These are phyloP conservation scores for Geranium brycei DNA, from an alignment of 345 rosid species.

Conservation along the genomic window DNA sequence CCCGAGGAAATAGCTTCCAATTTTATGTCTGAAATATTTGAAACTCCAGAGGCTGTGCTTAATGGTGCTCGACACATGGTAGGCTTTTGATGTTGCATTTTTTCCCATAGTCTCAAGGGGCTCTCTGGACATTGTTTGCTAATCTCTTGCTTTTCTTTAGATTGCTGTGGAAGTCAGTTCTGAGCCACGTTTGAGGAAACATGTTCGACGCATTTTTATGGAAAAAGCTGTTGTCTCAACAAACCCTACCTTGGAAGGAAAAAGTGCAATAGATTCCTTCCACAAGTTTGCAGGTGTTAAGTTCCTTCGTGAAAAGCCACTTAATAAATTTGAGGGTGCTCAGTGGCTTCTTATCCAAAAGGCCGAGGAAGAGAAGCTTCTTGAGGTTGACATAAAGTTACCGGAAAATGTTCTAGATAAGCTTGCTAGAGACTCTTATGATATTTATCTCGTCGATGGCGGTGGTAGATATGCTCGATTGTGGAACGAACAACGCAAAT, in stretches of 20 bases:
- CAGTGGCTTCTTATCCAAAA: constrained; percentile 97
- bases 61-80: constrained; percentile 99
- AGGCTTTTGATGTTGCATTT: constrained; percentile 8
- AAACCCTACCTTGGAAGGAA: constrained; percentile 76
- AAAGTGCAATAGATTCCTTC: constrained; percentile 66
- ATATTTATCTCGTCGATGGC: constrained; percentile 59
- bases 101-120: constrained; percentile 1
- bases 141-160: constrained; percentile 22
- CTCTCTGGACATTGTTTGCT: constrained; percentile 5
- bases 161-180: constrained; percentile 96
- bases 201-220: constrained; percentile 59
- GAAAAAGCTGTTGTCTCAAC: constrained; percentile 86
- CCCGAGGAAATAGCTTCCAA: constrained; percentile 92
- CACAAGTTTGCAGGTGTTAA: constrained; percentile 79
- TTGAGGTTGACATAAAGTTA: constrained; percentile 71
- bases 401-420: constrained; percentile 41
- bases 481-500: constrained; percentile 91
- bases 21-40: constrained; percentile 89
- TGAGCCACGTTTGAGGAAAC: constrained; percentile 73
- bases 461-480: constrained; percentile 88
- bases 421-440: constrained; percentile 47
- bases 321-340: constrained; percentile 67
- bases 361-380: constrained; percentile 98
- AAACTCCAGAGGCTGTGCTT: constrained; percentile 77
- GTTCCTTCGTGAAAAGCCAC: constrained; percentile 90